Base-by-base conservation (phyloP, 495 filamentous ascomycete species). In the Aspergillus homomorphus region DNA sequence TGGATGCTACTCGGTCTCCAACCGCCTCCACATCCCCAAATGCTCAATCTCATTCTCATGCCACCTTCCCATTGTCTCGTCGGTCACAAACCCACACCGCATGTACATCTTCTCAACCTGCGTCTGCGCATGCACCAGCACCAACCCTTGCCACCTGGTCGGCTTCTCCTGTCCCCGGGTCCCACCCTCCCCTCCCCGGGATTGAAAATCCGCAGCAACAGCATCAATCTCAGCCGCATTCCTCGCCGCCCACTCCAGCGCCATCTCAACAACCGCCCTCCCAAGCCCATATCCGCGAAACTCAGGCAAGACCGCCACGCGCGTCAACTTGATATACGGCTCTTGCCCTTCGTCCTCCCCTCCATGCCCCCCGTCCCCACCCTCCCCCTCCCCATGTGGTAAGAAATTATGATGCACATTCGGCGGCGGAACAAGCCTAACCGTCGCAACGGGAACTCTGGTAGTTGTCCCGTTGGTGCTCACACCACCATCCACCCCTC, bases 21-120 rank as follows among this genome's bases (percentile, higher is more conserved):
- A 59, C 60, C 77, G 56, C 54, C 58, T 73, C 66, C 76, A 93
- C 90, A 96, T 93, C 15, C 87, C 90, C 26, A 92, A 81, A 80
- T 96, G 92, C 63, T 81, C 77, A 62, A 96, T 90, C 20, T 89
- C 90, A 61, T 95, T 90, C 74, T 96, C 92, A 42, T 77, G 73
- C 90, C 92, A 97, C 60, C 61, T 73, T 0, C 90, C 89, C 84
- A 94, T 81, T 8, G 68, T 72, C 66, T 84, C 77, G 73, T 96
- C 91, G 8, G 80, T 68, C 61, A 71, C 67, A 66, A 96, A 97
- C 0, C 91, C 91, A 69, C 84, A 77, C 53, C 73, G 73, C 55
- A 64, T 66, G 82, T 89, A 95, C 61, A 84, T 69, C 59, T 64
- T 66, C 61, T 82, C 78, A 23, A 87, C 85, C 14, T 71, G 61